Conservation (phyloP, 371 early-diverging fungal species). For the Saksenaea vasiformis region DNA sequence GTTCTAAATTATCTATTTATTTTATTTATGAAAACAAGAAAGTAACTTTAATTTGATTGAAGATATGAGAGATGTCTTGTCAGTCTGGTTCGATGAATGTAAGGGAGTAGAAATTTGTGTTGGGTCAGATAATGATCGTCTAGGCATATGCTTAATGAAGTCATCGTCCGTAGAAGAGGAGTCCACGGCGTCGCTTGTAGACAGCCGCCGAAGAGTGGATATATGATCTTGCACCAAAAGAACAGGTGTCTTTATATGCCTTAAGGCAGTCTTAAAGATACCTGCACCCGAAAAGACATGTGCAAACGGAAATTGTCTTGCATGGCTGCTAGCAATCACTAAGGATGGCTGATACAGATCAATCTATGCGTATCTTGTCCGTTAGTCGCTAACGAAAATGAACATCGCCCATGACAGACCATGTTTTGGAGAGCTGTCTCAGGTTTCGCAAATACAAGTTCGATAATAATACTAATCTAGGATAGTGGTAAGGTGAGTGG, state of each 20-base stretch:
- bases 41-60: not conserved
- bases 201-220: not conserved
- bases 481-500: not conserved
- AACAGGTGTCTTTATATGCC: slow-evolving; percentile 8
- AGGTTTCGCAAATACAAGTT: not conserved
- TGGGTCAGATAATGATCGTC: not conserved
- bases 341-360: slow-evolving; percentile 13
- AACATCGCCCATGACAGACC: not conserved
- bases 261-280: slow-evolving; percentile 10
- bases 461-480: not conserved
- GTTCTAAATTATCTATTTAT: not conserved
- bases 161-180: slow-evolving; percentile 6
- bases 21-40: not conserved
- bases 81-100: not conserved
- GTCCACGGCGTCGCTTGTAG: not conserved
- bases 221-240: slow-evolving; percentile 6
- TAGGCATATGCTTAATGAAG: not conserved
- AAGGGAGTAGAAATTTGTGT: not conserved
- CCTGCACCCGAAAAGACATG: slow-evolving; percentile 19
- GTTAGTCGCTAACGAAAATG: not conserved
- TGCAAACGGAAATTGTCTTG: not conserved
- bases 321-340: slow-evolving; percentile 3
- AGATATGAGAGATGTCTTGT: not conserved
- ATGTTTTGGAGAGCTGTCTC: not conserved
- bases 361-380: not conserved